Evolutionary conservation across 108 stramenopile genomes (phyloP), one percentile per base, ranked within the genome.

Genomic region (Cyclotella cryptica): DNA sequence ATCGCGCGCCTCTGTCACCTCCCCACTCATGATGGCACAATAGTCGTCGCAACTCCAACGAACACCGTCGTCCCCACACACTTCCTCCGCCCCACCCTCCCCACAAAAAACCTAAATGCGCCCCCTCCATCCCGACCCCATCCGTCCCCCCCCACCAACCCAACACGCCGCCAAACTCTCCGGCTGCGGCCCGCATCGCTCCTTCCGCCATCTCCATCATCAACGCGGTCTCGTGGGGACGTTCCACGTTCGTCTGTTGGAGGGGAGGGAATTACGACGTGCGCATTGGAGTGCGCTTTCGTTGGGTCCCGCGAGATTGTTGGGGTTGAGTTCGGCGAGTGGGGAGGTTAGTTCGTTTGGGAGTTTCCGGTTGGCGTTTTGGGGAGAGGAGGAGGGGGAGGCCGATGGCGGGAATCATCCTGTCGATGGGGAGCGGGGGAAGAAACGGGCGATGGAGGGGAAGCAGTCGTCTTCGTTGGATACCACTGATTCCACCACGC

Each of bases 141-240:
- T 74, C 65, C 72, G 72, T 10, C 41, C 29, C 2, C 58, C 75
- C 8, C 75, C 67, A 0, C 59, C 66, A 29, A 22, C 62, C 43
- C 22, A 62, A 5, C 17, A 24, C n/a, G 29, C 62, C 52, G 47
- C 59, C 44, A 47, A 61, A 49, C 61, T 65, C 14, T 0, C 22
- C 27, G 80, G 80, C 22, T 69, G 74, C 10, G 80, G 80, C 74
- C 88, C 90, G 0, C 84, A 90, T 52, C 78, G 84, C 40, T 76
- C 86, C 60, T 90, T 93, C 54, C 88, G 94, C 14, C 86, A 86
- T 19, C 61, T 95, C 69, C 85, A 91, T 55, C 94, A 95, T 81
- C 94, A 95, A 72, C 63, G 82, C 22, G 92, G 92, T 9, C 66
- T 69, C 24, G 88, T 93, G 15, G 94, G 94, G 27, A 83, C 68